Percentiles rank a stretch among this genome's conserved stretches.
These are phyloP conservation scores for Camellia japonica DNA, from an alignment of 148 eudicot genomes.

Conservation along the genomic window DNA sequence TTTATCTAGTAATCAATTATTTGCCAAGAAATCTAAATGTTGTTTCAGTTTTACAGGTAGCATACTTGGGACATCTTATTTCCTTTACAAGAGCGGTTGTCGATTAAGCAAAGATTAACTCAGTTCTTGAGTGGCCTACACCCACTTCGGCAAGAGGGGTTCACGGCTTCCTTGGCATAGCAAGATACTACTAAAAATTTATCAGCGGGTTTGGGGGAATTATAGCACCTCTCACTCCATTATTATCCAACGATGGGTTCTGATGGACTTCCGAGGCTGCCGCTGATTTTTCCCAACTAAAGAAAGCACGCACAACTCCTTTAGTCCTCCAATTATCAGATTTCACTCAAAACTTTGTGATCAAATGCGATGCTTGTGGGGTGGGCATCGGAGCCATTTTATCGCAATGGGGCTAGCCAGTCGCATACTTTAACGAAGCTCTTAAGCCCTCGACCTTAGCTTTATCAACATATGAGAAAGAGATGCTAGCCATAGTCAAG, in stretches of 20 bases:
- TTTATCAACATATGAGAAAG: too few species aligned
- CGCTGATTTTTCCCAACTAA: not conserved
- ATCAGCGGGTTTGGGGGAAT: not conserved
- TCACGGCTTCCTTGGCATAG: not conserved
- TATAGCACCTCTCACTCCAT: not conserved
- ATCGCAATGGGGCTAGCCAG: too few species aligned
- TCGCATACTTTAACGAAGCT: too few species aligned
- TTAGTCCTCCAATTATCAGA: not conserved
- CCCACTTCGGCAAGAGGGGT: not conserved
- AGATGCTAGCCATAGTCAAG: too few species aligned
- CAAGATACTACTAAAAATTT: not conserved
- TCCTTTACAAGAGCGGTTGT: not conserved
- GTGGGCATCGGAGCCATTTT: too few species aligned
- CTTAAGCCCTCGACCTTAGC: too few species aligned
- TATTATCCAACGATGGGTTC: too few species aligned
- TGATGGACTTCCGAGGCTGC: not conserved
- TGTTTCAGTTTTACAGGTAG: not conserved
- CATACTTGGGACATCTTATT: not conserved
- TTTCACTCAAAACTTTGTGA: not conserved
- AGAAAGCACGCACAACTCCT: not conserved
- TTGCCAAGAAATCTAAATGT: not conserved
- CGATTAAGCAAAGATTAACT: too few species aligned
- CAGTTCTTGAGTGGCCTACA: not conserved
- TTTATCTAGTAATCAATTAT: too few species aligned
- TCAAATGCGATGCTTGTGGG: not conserved